These are phyloP conservation scores for Ganoderma resinaceum DNA, from an alignment of 1,284 basidiomycete genomes.

Conservation along the genomic window DNA sequence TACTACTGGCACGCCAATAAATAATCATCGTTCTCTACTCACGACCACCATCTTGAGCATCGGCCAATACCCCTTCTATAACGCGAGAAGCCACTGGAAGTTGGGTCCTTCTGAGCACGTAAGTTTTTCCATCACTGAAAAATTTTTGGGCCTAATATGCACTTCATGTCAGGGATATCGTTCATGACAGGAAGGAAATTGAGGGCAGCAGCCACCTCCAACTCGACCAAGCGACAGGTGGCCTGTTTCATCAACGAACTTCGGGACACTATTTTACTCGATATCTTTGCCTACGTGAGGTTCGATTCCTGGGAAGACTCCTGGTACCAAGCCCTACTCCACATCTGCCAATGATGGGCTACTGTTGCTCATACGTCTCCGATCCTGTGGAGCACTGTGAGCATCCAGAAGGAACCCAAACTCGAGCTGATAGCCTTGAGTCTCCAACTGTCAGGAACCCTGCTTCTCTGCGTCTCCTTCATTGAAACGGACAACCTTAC, in stretches of 20 bases:
- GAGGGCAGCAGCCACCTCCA: not conserved
- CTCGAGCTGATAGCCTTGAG: not conserved
- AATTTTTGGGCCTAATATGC: not conserved
- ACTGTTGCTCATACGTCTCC: slow-evolving; percentile 3
- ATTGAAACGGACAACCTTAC: not conserved
- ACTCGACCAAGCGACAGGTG: not conserved
- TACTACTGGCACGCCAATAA: not conserved
- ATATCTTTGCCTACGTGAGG: not conserved
- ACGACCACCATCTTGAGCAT: not conserved
- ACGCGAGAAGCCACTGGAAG: no score
- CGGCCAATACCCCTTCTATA: no score
- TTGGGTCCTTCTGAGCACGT: not conserved
- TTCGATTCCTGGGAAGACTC: slow-evolving; percentile 4
- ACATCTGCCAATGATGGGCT: slow-evolving; percentile 13
- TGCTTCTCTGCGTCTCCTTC: slow-evolving; percentile 3
- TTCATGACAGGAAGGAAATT: not conserved
- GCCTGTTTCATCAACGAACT: not conserved
- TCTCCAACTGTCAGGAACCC: not conserved
- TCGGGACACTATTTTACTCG: not conserved
- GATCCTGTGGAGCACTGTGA: slow-evolving; percentile 1
- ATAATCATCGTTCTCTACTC: not conserved
- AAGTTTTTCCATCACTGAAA: not conserved
- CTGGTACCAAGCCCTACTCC: slow-evolving; percentile 10
- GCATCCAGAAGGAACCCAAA: not conserved
- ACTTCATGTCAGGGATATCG: not conserved